phyloP scores from a whole-genome alignment of 192 early-diverging fungal species.

The Coemansia asiatica region DNA sequence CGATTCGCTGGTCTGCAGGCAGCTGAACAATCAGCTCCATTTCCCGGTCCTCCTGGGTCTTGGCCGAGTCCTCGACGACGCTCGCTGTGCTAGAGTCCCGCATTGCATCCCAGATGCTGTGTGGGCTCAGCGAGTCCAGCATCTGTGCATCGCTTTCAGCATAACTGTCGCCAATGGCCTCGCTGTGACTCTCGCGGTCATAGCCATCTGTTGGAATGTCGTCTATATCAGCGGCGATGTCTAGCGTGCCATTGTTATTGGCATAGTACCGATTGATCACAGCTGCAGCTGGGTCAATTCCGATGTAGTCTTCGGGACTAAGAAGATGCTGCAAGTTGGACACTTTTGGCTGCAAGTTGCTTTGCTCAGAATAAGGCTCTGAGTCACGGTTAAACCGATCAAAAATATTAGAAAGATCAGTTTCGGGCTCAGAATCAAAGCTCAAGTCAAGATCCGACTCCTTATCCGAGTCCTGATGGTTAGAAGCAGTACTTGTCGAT shows the following conservation, averaged over 20 bases:
- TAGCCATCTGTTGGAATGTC: slow-evolving; percentile 22
- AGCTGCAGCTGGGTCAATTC: slow-evolving; percentile 35
- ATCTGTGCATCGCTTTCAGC: not conserved
- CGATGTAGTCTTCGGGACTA: slow-evolving; percentile 12
- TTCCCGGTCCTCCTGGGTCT: slow-evolving; percentile 29
- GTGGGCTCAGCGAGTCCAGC: not conserved
- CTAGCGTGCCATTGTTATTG: slow-evolving; percentile 24
- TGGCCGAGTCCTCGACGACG: slow-evolving; percentile 11
- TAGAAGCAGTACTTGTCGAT: not conserved
- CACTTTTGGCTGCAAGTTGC: slow-evolving; percentile 5
- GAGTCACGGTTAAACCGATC: slow-evolving; percentile 1
- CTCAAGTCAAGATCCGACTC: slow-evolving; percentile 22
- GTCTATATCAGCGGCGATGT: slow-evolving; percentile 45
- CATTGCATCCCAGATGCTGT: slow-evolving; percentile 17
- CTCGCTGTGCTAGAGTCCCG: not conserved
- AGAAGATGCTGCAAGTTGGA: not conserved
- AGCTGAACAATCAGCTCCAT: slow-evolving; percentile 42
- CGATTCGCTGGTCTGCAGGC: slow-evolving; percentile 51
- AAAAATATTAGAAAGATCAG: not conserved
- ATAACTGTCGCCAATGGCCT: not conserved
- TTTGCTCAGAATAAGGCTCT: not conserved
- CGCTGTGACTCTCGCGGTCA: not conserved
- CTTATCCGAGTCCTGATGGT: not conserved
- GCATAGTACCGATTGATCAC: slow-evolving; percentile 50
- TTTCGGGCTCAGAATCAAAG: slow-evolving; percentile 17